Evolutionary conservation across 305 asterid genomes (phyloP), one percentile per base, ranked within the genome.

Genomic region (Striga hermonthica): DNA sequence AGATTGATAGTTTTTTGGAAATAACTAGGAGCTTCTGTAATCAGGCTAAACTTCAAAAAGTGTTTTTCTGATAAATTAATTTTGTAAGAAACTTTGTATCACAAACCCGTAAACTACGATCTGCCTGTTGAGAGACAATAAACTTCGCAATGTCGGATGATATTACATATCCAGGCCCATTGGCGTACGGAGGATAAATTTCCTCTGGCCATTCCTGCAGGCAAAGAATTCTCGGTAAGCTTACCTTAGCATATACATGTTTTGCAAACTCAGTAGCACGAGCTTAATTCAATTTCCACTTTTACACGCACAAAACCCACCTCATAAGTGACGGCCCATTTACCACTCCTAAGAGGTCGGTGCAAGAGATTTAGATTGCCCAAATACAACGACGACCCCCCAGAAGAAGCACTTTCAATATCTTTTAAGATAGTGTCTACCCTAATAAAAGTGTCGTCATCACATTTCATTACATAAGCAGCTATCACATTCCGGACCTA

Each of bases 201-300:
- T 77, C 90, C 75, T 90, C 99, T 14, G 96, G 97, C 99, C 99
- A 94, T 73, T 94, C 99, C 99, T 93, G 85, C 65, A 69, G 36
- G 56, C 16, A 57, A 22, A 62, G 73, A 65, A 69, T 49, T 22
- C 31, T 22, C 31, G 31, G 31, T 22, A 22, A 22, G 31, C 31
- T 22, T n/a, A n/a, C n/a, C n/a, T n/a, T 1, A 7, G 36, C 4
- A 28, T 47, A 28, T 55, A 49, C 58, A 60, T 5, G 7, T 11
- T 43, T 41, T 8, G 36, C 10, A 15, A 63, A 67, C 10, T 43
- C 41, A 52, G 71, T 8, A 3, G 22, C 3, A 38, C 22, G 60
- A 39, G 15, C 36, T 57, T 45, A 10, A 40, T 55, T 40, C 57
- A 58, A 43, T 13, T 37, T 62, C 7, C 38, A 9, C 39, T 50